Conservation (phyloP, 225 moss, liverwort and hornwort genomes). For the Climacium dendroides region DNA sequence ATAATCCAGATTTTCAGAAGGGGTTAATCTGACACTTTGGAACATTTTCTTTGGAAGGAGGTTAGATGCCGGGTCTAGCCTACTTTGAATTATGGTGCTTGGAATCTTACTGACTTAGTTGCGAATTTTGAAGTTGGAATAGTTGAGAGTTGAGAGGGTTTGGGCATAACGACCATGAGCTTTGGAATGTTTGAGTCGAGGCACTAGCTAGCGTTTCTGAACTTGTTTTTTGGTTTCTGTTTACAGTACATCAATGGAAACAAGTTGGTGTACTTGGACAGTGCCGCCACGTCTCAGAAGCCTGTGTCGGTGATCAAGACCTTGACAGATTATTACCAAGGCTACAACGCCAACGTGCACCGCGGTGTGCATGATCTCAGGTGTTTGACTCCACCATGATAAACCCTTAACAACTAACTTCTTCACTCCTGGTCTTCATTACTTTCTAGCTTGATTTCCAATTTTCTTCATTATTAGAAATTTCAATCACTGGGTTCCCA, state of each 20-base stretch:
- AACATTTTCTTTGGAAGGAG: neutral
- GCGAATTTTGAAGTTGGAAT: neutral
- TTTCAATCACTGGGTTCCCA: neutral
- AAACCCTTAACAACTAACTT: neutral
- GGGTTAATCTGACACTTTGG: neutral
- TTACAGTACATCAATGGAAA: slow-evolving; percentile 57
- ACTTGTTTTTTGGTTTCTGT: neutral
- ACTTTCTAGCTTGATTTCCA: neutral
- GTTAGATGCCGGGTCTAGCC: neutral
- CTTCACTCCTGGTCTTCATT: neutral
- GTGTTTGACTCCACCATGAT: neutral
- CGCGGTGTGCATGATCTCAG: slow-evolving; percentile 89
- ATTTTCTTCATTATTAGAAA: neutral
- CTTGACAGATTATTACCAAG: slow-evolving; percentile 58
- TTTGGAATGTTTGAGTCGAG: neutral
- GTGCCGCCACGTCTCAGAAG: slow-evolving; percentile 86
- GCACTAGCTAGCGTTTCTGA: neutral
- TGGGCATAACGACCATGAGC: neutral
- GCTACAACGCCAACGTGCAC: slow-evolving; percentile 84
- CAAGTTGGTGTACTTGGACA: slow-evolving; percentile 73
- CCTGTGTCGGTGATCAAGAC: slow-evolving; percentile 46
- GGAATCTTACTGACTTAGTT: neutral
- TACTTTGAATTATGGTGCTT: neutral
- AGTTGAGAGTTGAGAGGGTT: neutral
- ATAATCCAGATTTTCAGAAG: neutral